A percentile compares a stretch with the other conserved stretches of the same genome.
Conservation (phyloP, 768 basidiomycete genomes). For the Suillus decipiens region DNA sequence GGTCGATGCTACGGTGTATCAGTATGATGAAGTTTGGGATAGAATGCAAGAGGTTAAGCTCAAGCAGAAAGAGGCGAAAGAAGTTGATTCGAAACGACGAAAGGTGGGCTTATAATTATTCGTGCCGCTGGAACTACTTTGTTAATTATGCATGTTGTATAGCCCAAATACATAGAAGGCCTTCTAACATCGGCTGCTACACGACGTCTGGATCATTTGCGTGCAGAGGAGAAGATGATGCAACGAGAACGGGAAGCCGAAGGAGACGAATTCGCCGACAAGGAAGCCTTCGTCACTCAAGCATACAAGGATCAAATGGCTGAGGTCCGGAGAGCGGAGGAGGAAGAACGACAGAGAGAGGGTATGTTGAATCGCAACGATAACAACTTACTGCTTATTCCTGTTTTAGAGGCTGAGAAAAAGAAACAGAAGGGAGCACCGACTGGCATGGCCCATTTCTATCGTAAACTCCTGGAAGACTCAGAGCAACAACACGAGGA, state of each 20-base stretch:
- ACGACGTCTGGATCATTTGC: constrained; percentile 81
- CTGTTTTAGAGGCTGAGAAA: constrained; percentile 49
- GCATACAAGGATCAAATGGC: constrained; percentile 97
- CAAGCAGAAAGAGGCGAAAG: constrained; percentile 73
- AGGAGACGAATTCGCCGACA: constrained; percentile 91
- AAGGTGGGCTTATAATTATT: constrained; percentile 54
- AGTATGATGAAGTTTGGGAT: constrained; percentile 97
- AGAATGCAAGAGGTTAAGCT: constrained; percentile 88
- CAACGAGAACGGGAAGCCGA: constrained; percentile 90
- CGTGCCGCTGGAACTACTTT: constrained; percentile 9
- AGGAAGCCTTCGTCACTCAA: constrained; percentile 96
- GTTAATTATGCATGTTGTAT: constrained; percentile 16
- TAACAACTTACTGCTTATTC: not conserved
- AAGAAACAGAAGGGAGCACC: constrained; percentile 59
- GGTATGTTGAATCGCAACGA: constrained; percentile 49
- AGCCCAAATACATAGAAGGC: constrained; percentile 93
- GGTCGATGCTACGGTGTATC: constrained; percentile 81
- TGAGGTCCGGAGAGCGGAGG: constrained; percentile 86
- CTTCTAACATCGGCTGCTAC: constrained; percentile 84
- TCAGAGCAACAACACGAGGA: constrained; percentile 84
- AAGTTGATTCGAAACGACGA: constrained; percentile 70
- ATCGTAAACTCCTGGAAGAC: constrained; percentile 74
- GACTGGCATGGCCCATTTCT: constrained; percentile 87
- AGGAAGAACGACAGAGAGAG: constrained; percentile 87
- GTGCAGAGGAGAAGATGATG: constrained; percentile 98